Evolutionary conservation across 1,284 basidiomycete genomes (phyloP).

Genomic region (Moniliella sp.): DNA sequence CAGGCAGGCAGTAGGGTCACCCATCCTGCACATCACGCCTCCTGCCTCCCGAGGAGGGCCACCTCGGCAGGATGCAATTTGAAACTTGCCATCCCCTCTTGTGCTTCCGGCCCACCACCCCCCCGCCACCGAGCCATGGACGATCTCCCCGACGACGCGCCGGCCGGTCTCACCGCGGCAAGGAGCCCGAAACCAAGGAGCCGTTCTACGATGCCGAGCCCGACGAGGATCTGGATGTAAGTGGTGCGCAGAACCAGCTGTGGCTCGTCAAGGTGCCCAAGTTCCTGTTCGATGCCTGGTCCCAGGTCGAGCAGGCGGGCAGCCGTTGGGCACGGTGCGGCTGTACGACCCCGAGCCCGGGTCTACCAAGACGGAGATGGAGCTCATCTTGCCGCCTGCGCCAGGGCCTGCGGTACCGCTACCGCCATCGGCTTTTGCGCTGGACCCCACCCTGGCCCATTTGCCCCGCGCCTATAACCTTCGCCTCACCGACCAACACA

Average conservation of each 20-base stretch:
- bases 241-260: constrained; percentile 13
- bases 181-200: not conserved
- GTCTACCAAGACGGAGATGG: constrained; percentile 21
- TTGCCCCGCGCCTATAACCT: constrained; percentile 23
- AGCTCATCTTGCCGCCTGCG: constrained; percentile 13
- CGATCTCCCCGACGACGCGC: not conserved
- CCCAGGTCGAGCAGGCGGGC: constrained; percentile 36
- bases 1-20: not conserved
- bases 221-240: constrained; percentile 23
- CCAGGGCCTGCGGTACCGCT: constrained; percentile 13
- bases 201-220: constrained; percentile 8
- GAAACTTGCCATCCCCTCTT: no score
- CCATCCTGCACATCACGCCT: not conserved
- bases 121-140: not conserved
- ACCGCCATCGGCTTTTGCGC: not conserved
- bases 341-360: constrained; percentile 35
- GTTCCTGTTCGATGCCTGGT: constrained; percentile 39
- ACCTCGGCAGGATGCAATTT: no score
- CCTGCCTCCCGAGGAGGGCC: not conserved
- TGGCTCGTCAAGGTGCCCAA: constrained; percentile 37
- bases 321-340: constrained; percentile 37
- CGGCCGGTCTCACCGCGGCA: not conserved
- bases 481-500: constrained; percentile 14
- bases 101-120: no score
- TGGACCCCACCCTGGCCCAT: constrained; percentile 4